Evolutionary conservation across 2,329 filamentous ascomycete species (phyloP).

Genomic region (Sclerotiophoma versabilis): DNA sequence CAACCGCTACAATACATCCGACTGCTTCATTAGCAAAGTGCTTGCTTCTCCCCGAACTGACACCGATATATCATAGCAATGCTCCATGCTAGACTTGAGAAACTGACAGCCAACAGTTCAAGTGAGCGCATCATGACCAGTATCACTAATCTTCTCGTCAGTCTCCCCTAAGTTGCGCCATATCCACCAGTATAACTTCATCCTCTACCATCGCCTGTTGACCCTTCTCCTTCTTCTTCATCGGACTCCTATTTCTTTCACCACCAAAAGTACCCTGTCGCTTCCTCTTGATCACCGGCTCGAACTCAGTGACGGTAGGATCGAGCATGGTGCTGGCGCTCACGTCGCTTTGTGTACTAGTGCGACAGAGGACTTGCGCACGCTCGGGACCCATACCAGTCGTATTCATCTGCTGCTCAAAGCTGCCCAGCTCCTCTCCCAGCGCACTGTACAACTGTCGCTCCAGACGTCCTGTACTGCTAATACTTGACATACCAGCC

Average conservation of each 20-base stretch:
- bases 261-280: slow-evolving; percentile 31
- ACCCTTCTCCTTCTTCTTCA: slow-evolving; percentile 36
- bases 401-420: slow-evolving; percentile 24
- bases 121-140: background rate
- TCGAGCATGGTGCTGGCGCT: slow-evolving; percentile 7
- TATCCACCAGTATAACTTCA: background rate
- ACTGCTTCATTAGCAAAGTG: too few species aligned
- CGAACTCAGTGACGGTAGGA: slow-evolving; percentile 18
- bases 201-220: slow-evolving; percentile 1
- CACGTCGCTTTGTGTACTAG: slow-evolving; percentile 4
- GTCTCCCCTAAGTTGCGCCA: slow-evolving; percentile 20
- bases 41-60: too few species aligned
- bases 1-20: background rate
- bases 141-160: background rate
- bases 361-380: slow-evolving; percentile 11
- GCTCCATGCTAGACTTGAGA: background rate
- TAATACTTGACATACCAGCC: slow-evolving; percentile 36
- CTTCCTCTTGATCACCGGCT: slow-evolving; percentile 38
- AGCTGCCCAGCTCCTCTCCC: slow-evolving; percentile 39
- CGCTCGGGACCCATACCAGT: slow-evolving; percentile 25
- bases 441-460: slow-evolving; percentile 40
- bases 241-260: slow-evolving; percentile 28
- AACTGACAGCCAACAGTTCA: background rate
- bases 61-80: background rate
- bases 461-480: slow-evolving; percentile 39